Base-by-base conservation (phyloP, 1,139 yeast genomes). In the Taphrina communis region DNA sequence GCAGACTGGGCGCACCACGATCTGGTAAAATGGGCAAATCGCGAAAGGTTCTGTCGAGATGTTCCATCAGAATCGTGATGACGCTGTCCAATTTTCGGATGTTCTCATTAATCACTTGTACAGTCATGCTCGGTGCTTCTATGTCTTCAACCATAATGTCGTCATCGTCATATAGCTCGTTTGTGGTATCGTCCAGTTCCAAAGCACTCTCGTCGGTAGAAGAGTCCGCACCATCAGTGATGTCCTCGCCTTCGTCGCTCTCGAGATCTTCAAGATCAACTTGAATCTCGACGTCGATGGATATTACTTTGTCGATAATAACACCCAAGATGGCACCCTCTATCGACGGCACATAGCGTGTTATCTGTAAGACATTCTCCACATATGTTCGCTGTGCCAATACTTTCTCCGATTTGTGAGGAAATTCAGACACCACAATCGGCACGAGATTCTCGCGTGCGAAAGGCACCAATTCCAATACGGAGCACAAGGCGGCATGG, bases 391-490 rank as follows among this genome's bases (percentile, higher is more conserved):
- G 53, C 25, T 70, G 72, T 19, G 67, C 70, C 7, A 44, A 31
- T n/a, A 58, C 46, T 25, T 57, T 51, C 38, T 70, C 68, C 35
- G 68, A 66, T 52, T 70, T 69, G 65, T 70, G 70, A 36, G 72
- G 72, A 38, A 62, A 70, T 48, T 70, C 72, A 11, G 60, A 50
- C 12, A 57, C 55, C 21, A 67, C 36, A 17, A 67, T 55, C 8
- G 66, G 42, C 41, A 69, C 63, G 46, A 70, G 65, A 52, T 41
- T 55, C 48, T 73, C 65, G 19, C 61, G 56, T n/a, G 72, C 69
- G 21, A 59, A 60, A n/a, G 72, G 72, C 19, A 66, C 72, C 9
- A 70, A 55, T 12, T 70, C 72, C 7, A 70, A 55, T 9, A 70
- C 65, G 35, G 62, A 71, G 36, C 59, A 56, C 9, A 70, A 21